A percentile compares a stretch with the other conserved stretches of the same genome.
phyloP scores from a whole-genome alignment of 345 rosid species.

The Diplotaxis tenuifolia region DNA sequence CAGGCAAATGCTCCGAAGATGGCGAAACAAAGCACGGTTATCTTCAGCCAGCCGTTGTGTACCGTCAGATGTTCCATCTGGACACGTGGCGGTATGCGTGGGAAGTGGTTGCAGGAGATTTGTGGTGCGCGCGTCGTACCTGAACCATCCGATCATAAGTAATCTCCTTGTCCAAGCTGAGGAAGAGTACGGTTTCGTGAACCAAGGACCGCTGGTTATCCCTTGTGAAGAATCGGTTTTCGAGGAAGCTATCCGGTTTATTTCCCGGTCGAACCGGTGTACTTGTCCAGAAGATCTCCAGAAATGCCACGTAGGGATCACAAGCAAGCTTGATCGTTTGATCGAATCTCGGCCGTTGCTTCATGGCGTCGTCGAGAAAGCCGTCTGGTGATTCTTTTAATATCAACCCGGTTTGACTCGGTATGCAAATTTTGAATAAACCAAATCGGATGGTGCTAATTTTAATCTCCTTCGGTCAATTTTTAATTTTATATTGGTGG shows the following conservation, averaged over 20 bases:
- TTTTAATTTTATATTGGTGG: not conserved
- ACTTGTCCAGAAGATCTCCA: conserved; percentile 56
- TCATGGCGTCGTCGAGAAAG: conserved; percentile 46
- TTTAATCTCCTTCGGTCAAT: conserved; percentile 6
- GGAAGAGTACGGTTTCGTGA: conserved; percentile 81
- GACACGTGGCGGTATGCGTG: conserved; percentile 85
- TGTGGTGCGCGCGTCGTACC: conserved; percentile 80
- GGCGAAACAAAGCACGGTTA: conserved; percentile 84
- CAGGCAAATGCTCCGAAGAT: conserved; percentile 74
- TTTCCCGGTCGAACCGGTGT: conserved; percentile 55
- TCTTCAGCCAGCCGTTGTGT: conserved; percentile 52
- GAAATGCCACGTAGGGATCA: conserved; percentile 48
- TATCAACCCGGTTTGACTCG: too few species aligned
- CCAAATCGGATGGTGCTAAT: conserved; percentile 20
- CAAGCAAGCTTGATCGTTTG: conserved; percentile 37
- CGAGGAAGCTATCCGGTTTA: conserved; percentile 69
- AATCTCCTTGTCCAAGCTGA: conserved; percentile 71
- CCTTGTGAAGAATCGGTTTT: conserved; percentile 89
- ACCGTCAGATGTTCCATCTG: conserved; percentile 85
- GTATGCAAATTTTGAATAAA: too few species aligned
- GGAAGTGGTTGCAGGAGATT: conserved; percentile 66
- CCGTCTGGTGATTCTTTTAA: conserved; percentile 39
- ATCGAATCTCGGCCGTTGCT: conserved; percentile 83
- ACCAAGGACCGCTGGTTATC: conserved; percentile 77
- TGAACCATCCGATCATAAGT: conserved; percentile 83